Conservation (phyloP, 23 red algal species). For the Gracilariopsis chorda region DNA sequence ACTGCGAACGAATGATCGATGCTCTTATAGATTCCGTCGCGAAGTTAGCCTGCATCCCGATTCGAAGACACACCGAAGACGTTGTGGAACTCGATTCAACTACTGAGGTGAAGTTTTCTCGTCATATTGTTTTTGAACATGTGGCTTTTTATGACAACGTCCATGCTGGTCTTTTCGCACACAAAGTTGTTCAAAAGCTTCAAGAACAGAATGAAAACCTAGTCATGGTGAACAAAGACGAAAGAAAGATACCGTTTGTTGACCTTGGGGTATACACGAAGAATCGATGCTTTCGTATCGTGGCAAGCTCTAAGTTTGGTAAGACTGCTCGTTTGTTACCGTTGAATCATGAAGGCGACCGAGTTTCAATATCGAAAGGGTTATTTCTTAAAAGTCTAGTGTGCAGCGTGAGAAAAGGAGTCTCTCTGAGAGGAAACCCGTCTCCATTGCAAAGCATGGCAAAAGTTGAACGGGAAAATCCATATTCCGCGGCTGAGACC, state of each 20-base stretch:
- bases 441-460: not conserved
- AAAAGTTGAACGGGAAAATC: too few relatives aligned
- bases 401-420: conserved; percentile 19
- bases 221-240: conserved; percentile 37
- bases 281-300: conserved; percentile 88
- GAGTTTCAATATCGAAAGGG: not conserved
- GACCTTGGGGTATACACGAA: conserved; percentile 88
- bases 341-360: not conserved
- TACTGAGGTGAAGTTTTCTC: conserved; percentile 66
- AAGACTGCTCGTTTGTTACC: conserved; percentile 26
- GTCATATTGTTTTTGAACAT: conserved; percentile 60
- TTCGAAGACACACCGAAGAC: not conserved
- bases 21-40: not conserved
- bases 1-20: conserved; percentile 17
- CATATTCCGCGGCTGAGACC: not conserved
- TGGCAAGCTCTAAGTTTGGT: conserved; percentile 79
- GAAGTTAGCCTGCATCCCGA: not conserved
- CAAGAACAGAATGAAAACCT: not conserved
- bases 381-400: conserved; percentile 11
- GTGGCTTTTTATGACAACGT: conserved; percentile 53
- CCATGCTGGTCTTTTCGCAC: conserved; percentile 59
- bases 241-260: conserved; percentile 32
- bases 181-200: conserved; percentile 23
- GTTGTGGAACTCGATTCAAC: conserved; percentile 69
- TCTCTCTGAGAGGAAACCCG: not conserved